These are phyloP conservation scores for Rhizomucor pusillus DNA, from an alignment of 371 early-diverging fungal species.

Conservation along the genomic window DNA sequence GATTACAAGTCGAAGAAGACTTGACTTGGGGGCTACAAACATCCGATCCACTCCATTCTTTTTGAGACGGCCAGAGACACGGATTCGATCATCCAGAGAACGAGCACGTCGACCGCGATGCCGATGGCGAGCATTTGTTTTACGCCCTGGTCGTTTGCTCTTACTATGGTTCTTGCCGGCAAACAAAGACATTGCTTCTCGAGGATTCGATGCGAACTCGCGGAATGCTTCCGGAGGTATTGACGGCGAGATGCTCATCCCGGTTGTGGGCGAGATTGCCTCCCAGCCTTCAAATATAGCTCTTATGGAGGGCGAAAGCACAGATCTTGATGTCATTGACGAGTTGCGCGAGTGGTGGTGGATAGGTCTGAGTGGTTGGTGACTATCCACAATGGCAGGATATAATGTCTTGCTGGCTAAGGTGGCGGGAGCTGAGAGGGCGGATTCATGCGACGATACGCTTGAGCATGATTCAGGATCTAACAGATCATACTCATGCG, in stretches of 20 bases:
- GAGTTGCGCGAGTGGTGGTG: not conserved
- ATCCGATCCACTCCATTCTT: conserved; percentile 27
- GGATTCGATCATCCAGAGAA: not conserved
- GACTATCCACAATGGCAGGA: not conserved
- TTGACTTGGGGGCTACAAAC: conserved; percentile 49
- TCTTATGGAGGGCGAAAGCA: conserved; percentile 26
- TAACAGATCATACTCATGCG: not conserved
- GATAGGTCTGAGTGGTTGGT: not conserved
- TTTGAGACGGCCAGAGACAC: not conserved
- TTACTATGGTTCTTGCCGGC: not conserved
- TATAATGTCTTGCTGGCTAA: not conserved
- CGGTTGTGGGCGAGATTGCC: conserved; percentile 22
- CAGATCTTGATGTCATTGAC: not conserved
- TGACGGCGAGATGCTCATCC: conserved; percentile 23
- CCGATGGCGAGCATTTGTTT: not conserved
- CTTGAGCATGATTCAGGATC: not conserved
- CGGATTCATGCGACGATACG: conserved; percentile 6
- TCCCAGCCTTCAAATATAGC: conserved; percentile 35
- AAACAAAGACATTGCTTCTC: not conserved
- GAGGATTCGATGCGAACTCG: too few species aligned
- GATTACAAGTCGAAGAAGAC: conserved; percentile 55
- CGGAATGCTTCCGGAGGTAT: conserved; percentile 9
- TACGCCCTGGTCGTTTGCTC: conserved; percentile 11
- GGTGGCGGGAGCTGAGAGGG: conserved; percentile 5
- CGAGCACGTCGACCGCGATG: too few species aligned